Evolutionary conservation across 2,329 filamentous ascomycete genomes (phyloP).

Genomic region (Boeremia exigua): DNA sequence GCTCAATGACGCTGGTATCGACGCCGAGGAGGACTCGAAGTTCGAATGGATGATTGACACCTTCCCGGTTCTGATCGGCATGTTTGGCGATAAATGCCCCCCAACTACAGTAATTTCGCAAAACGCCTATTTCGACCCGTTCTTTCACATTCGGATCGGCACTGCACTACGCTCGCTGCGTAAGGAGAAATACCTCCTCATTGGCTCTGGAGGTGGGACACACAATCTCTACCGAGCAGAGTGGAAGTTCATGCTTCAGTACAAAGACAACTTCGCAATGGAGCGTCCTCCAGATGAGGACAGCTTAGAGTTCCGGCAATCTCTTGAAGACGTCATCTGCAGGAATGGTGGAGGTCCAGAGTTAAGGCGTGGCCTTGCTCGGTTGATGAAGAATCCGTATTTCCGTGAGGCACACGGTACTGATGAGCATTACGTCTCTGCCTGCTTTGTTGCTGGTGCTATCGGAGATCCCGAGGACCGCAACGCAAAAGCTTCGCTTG

Average conservation of each 20-base stretch:
- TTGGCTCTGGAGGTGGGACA: not conserved
- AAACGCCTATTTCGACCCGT: not conserved
- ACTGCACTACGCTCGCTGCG: not conserved
- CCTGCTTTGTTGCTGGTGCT: not conserved
- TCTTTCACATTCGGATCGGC: not conserved
- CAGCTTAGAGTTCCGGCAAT: not conserved
- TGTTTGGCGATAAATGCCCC: not conserved
- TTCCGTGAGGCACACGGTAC: not conserved
- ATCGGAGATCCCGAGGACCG: not conserved
- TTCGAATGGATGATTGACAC: not conserved
- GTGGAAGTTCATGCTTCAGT: not conserved
- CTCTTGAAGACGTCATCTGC: not conserved
- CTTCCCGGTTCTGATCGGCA: not conserved
- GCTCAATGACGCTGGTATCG: not conserved
- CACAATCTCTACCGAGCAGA: not conserved
- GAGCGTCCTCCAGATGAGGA: not conserved
- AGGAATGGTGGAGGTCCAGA: not conserved
- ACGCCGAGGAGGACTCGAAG: not conserved
- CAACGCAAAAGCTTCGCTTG: not conserved
- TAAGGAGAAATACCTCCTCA: not conserved
- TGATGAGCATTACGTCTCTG: not conserved
- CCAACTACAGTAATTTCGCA: not conserved
- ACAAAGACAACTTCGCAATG: not conserved
- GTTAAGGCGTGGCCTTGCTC: not conserved
- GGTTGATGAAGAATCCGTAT: not conserved